A percentile compares a stretch with the other conserved stretches of the same genome.
Evolutionary conservation across 2,329 filamentous ascomycete species (phyloP).

Genomic region (Dactylellina cionopaga): DNA sequence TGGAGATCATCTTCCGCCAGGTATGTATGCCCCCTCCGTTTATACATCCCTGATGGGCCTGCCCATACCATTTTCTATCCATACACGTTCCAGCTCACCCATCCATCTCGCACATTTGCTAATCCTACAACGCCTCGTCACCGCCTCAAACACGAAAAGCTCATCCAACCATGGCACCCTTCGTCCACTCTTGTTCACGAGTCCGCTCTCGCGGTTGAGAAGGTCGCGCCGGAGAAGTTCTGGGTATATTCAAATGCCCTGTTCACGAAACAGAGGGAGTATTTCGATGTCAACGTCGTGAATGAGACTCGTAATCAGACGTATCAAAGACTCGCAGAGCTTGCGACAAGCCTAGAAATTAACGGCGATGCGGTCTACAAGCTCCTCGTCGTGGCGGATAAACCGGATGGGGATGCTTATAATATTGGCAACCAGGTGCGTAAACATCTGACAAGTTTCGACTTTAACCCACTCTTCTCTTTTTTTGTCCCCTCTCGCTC

Average conservation of each 20-base stretch:
- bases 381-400: conserved; percentile 75
- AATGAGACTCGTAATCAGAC: conserved; percentile 85
- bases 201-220: conserved; percentile 81
- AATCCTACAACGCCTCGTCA: conserved; percentile 12
- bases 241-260: conserved; percentile 72
- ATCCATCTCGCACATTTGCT: conserved; percentile 32
- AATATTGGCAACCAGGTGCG: conserved; percentile 76
- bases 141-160: conserved; percentile 20
- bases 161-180: conserved; percentile 52
- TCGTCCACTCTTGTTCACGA: conserved; percentile 70
- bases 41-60: conserved; percentile 34
- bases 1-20: conserved; percentile 53
- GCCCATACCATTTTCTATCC: conserved; percentile 29
- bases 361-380: conserved; percentile 75
- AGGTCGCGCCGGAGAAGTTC: conserved; percentile 75
- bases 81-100: conserved; percentile 35
- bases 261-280: conserved; percentile 76
- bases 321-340: conserved; percentile 78
- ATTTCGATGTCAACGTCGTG: conserved; percentile 85
- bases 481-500: neutral
- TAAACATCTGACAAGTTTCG: conserved; percentile 10
- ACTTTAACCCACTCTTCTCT: neutral
- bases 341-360: conserved; percentile 76
- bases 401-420: conserved; percentile 71
- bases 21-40: conserved; percentile 23